phyloP scores from a whole-genome alignment of 495 filamentous ascomycete genomes.

The Xylaria venustula region DNA sequence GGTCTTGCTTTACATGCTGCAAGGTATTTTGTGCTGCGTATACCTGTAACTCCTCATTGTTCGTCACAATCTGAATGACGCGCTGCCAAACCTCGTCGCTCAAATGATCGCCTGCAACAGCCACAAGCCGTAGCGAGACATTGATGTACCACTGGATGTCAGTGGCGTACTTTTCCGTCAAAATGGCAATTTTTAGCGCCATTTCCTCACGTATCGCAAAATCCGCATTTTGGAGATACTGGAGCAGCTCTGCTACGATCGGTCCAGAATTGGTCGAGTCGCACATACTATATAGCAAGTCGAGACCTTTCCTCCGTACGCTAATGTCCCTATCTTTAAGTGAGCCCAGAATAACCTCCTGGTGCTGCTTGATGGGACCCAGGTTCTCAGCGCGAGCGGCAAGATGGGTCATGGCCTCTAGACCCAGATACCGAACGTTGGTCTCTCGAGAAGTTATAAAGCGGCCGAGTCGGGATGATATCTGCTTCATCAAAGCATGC shows the following conservation, averaged over 20 bases:
- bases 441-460: constrained; percentile 98
- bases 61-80: constrained; percentile 98
- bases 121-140: constrained; percentile 90
- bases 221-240: constrained; percentile 93
- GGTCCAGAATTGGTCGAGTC: constrained; percentile 86
- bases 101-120: constrained; percentile 96
- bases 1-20: constrained; percentile 83
- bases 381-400: constrained; percentile 92
- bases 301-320: constrained; percentile 90
- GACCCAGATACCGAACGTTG: constrained; percentile 93
- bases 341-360: constrained; percentile 90
- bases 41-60: constrained; percentile 96
- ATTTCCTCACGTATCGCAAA: constrained; percentile 98
- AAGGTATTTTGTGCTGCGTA: constrained; percentile 93
- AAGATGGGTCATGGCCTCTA: constrained; percentile 98
- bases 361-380: constrained; percentile 97
- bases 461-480: constrained; percentile 88
- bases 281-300: constrained; percentile 99
- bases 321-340: constrained; percentile 96
- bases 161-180: constrained; percentile 97
- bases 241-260: constrained; percentile 90
- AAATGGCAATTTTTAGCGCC: constrained; percentile 97
- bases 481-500: constrained; percentile 92
- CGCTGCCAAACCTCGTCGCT: constrained; percentile 99
- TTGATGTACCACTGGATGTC: constrained; percentile 99